phyloP scores from a whole-genome alignment of 495 filamentous ascomycete species.

The Friedmanniomyces endolithicus region DNA sequence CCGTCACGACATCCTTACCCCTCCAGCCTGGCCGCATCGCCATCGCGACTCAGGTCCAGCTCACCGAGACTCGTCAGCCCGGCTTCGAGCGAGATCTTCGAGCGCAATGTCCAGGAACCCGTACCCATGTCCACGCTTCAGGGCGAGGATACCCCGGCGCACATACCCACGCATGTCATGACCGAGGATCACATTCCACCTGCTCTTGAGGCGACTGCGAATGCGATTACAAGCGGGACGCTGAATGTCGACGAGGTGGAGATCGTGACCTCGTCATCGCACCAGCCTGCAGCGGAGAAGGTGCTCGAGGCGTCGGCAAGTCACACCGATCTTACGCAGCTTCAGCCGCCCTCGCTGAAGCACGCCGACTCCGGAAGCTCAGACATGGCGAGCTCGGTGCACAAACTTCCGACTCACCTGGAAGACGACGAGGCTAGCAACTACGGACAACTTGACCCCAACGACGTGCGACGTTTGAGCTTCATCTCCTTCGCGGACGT shows the following conservation, averaged over 20 bases:
- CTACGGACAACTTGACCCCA: slow-evolving; percentile 58
- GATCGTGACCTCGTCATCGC: slow-evolving; percentile 70
- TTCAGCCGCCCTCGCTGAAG: slow-evolving; percentile 35
- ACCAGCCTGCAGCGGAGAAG: slow-evolving; percentile 60
- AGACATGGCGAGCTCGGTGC: slow-evolving; percentile 23
- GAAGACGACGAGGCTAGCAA: slow-evolving; percentile 48
- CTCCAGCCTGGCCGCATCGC: slow-evolving; percentile 9
- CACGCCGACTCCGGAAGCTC: slow-evolving; percentile 37
- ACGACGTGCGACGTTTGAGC: slow-evolving; percentile 68
- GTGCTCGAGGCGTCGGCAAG: slow-evolving; percentile 30
- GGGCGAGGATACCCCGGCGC: slow-evolving; percentile 52
- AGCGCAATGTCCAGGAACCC: slow-evolving; percentile 81
- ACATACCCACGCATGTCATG: slow-evolving; percentile 72
- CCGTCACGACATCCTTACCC: slow-evolving; percentile 5
- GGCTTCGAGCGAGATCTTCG: slow-evolving; percentile 72
- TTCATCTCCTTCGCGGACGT: slow-evolving; percentile 95
- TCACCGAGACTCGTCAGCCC: slow-evolving; percentile 34
- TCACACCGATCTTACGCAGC: slow-evolving; percentile 19
- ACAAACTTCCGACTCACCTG: slow-evolving; percentile 37
- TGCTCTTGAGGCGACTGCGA: slow-evolving; percentile 75
- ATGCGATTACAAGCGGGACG: slow-evolving; percentile 71
- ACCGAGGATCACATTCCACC: slow-evolving; percentile 88
- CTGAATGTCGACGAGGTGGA: slow-evolving; percentile 72
- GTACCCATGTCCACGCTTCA: slow-evolving; percentile 32
- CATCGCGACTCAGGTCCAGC: slow-evolving; percentile 25